phyloP scores from a whole-genome alignment of 805 yeast species.

The Wickerhamiella slavikovae region DNA sequence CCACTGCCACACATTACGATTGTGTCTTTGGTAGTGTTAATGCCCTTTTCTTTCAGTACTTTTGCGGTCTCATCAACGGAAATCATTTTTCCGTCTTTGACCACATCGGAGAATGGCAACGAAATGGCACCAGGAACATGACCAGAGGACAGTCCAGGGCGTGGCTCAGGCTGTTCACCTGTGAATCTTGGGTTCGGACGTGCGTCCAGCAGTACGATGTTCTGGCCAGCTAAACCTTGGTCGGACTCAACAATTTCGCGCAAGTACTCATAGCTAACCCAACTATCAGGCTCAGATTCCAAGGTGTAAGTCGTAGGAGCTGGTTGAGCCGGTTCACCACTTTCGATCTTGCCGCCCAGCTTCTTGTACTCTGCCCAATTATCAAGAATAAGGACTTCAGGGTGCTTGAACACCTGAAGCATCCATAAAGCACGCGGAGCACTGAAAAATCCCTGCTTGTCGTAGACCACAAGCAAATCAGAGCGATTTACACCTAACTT shows the following conservation, averaged over 20 bases:
- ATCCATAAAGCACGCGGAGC: constrained; percentile 91
- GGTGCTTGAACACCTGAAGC: constrained; percentile 58
- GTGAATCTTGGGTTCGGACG: constrained; percentile 35
- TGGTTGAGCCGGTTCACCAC: constrained; percentile 9
- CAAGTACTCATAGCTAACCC: constrained; percentile 39
- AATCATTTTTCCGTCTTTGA: constrained; percentile 30
- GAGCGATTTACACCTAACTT: constrained; percentile 16
- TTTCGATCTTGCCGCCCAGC: constrained; percentile 27
- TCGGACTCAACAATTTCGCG: constrained; percentile 31
- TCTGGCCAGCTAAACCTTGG: neutral
- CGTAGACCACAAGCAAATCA: constrained; percentile 64
- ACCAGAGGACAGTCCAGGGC: constrained; percentile 75
- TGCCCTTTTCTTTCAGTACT: constrained; percentile 26
- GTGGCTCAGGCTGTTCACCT: constrained; percentile 72
- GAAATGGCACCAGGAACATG: constrained; percentile 70
- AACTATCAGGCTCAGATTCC: constrained; percentile 14
- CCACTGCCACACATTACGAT: constrained; percentile 93
- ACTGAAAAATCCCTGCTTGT: constrained; percentile 65
- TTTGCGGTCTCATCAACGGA: constrained; percentile 25
- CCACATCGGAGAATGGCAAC: constrained; percentile 49
- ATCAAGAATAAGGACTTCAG: constrained; percentile 46
- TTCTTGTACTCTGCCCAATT: constrained; percentile 36
- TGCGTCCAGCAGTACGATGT: constrained; percentile 3
- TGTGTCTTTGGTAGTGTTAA: constrained; percentile 32
- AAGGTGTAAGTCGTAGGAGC: constrained; percentile 11